These are phyloP conservation scores for Balamuthia mandrillaris DNA, from an alignment of 208 protist genomes.

Conservation along the genomic window DNA sequence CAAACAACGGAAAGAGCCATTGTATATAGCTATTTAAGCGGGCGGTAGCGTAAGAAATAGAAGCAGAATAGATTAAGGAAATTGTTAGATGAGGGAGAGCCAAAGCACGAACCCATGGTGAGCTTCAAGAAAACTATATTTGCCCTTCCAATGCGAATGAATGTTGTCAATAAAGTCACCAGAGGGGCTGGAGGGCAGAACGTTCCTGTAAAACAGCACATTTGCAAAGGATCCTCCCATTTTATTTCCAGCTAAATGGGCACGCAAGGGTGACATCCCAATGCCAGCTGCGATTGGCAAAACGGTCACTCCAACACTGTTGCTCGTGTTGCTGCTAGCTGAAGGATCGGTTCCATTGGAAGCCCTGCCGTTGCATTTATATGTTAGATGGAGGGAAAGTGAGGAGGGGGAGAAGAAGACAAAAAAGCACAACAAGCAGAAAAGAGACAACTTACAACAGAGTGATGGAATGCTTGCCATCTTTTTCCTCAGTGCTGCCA, in stretches of 20 bases:
- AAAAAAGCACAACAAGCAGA: neutral
- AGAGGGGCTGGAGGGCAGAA: neutral
- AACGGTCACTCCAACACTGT: neutral
- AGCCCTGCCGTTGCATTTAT: neutral
- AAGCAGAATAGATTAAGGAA: no score
- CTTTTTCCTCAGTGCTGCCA: no score
- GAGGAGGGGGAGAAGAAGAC: no score
- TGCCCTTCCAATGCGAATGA: neutral
- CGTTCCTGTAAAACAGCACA: neutral
- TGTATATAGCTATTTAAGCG: no score
- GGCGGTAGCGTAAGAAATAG: no score
- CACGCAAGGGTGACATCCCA: neutral
- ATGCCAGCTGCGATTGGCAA: neutral
- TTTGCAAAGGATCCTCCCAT: no score
- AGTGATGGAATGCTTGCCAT: neutral
- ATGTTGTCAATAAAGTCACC: slow-evolving; percentile 21
- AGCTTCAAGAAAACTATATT: neutral
- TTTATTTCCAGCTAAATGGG: neutral
- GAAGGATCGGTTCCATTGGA: neutral
- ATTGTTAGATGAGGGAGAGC: no score
- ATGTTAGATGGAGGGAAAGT: neutral
- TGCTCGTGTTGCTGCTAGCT: neutral
- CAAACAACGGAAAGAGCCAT: slow-evolving; percentile 18
- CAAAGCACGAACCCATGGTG: slow-evolving; percentile 14
- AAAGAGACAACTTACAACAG: neutral